Evolutionary conservation across 179 eudicot genomes (phyloP).

Genomic region (Camellia oleifera): DNA sequence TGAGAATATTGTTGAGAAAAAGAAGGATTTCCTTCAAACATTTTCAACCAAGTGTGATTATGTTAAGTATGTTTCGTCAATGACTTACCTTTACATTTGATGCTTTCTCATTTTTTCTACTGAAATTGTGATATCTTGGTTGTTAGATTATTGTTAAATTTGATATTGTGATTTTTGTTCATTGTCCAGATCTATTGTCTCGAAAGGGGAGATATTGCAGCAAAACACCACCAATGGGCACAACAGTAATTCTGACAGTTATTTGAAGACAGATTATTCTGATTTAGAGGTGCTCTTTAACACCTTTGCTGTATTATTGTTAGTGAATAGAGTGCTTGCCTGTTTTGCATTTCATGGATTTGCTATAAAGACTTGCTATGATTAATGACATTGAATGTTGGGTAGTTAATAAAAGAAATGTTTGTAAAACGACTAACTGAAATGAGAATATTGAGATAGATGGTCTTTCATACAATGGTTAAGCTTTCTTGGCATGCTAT

Average conservation of each 20-base stretch:
- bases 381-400: too few relatives aligned
- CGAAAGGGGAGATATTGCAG: slow-evolving; percentile 54
- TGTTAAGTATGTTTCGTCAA: slow-evolving; percentile 53
- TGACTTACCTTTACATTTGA: neutral
- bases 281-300: slow-evolving; percentile 50
- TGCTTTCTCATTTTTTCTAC: neutral
- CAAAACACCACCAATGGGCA: slow-evolving; percentile 30
- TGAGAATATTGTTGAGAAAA: slow-evolving; percentile 72
- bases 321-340: neutral
- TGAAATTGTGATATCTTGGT: neutral
- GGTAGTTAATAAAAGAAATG: too few relatives aligned
- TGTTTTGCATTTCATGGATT: neutral
- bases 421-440: too few relatives aligned
- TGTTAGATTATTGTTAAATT: neutral
- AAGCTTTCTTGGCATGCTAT: too few relatives aligned
- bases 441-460: too few relatives aligned
- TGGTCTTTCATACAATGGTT: too few relatives aligned
- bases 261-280: slow-evolving; percentile 30
- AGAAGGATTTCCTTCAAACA: slow-evolving; percentile 70
- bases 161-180: neutral
- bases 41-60: slow-evolving; percentile 57
- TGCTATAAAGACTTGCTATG: too few relatives aligned
- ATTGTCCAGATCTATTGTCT: slow-evolving; percentile 48
- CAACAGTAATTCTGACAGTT: slow-evolving; percentile 17
- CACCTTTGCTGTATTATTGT: neutral